These are phyloP conservation scores for Alternaria hordeiaustralica DNA, from an alignment of 2,329 filamentous ascomycete species.

Conservation along the genomic window DNA sequence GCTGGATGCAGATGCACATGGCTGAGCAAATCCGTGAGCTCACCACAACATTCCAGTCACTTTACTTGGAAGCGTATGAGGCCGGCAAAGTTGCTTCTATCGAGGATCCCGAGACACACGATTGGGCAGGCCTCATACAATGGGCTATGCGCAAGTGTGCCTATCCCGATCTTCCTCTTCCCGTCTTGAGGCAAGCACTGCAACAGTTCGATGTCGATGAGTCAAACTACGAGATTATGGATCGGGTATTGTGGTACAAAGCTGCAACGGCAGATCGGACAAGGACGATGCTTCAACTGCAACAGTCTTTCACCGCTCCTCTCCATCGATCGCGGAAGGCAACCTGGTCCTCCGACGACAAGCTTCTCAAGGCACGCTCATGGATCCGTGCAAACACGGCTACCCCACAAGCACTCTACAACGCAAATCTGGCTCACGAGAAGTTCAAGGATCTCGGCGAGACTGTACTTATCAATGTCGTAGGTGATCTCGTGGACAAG, in stretches of 20 bases:
- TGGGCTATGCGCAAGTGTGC: constrained; percentile 65
- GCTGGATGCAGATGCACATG: constrained; percentile 43
- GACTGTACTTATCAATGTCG: constrained; percentile 53
- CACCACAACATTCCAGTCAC: constrained; percentile 68
- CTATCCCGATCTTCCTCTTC: constrained; percentile 36
- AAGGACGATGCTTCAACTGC: constrained; percentile 34
- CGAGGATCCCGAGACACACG: constrained; percentile 67
- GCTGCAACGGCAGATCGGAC: constrained; percentile 30
- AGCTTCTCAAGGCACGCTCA: constrained; percentile 46
- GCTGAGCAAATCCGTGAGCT: constrained; percentile 60
- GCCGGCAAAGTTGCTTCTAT: constrained; percentile 65
- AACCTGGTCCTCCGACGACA: constrained; percentile 8
- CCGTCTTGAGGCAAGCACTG: constrained; percentile 26
- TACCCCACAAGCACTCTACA: constrained; percentile 50
- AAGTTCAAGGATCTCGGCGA: constrained; percentile 49
- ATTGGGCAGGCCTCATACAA: constrained; percentile 70
- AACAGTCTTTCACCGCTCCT: constrained; percentile 31
- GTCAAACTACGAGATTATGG: constrained; percentile 34
- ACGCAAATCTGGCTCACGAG: constrained; percentile 47
- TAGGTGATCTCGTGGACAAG: constrained; percentile 60
- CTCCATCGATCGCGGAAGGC: constrained; percentile 21
- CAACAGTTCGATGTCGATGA: constrained; percentile 33
- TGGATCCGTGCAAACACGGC: constrained; percentile 56
- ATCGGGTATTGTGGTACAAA: constrained; percentile 36
- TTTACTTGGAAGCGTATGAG: constrained; percentile 71